Evolutionary conservation across 2,329 filamentous ascomycete species (phyloP).

Genomic region (Zymoseptoria crescenta): DNA sequence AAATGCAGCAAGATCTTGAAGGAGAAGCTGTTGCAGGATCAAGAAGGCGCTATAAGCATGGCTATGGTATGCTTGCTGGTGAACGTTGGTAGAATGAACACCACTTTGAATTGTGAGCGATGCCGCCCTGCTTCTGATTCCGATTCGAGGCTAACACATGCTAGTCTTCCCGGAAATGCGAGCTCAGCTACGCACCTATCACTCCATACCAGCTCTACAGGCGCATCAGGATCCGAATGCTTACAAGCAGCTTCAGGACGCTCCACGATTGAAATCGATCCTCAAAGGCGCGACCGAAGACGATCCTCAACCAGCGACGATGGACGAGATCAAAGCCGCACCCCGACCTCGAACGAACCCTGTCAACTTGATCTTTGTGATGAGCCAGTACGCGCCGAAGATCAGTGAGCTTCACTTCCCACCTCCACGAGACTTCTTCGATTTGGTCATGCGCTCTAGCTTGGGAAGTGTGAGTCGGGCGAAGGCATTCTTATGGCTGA

Average conservation of each 20-base stretch:
- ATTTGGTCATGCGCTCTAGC: slow-evolving; percentile 85
- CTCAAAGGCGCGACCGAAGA: slow-evolving; percentile 95
- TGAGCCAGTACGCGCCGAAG: slow-evolving; percentile 81
- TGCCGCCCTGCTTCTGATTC: background rate
- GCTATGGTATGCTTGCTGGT: slow-evolving; percentile 98
- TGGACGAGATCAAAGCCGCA: slow-evolving; percentile 70
- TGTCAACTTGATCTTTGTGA: slow-evolving; percentile 92
- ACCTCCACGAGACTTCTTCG: slow-evolving; percentile 80
- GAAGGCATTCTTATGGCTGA: slow-evolving; percentile 86
- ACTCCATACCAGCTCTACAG: slow-evolving; percentile 93
- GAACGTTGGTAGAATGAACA: slow-evolving; percentile 98
- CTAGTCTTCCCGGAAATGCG: slow-evolving; percentile 98
- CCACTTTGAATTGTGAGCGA: slow-evolving; percentile 82
- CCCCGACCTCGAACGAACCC: slow-evolving; percentile 80
- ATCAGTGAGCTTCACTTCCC: slow-evolving; percentile 91
- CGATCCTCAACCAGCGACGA: slow-evolving; percentile 69
- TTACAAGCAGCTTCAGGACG: slow-evolving; percentile 97
- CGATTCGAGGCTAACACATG: slow-evolving; percentile 15
- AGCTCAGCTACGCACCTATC: slow-evolving; percentile 92
- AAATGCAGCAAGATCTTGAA: slow-evolving; percentile 98
- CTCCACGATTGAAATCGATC: slow-evolving; percentile 90
- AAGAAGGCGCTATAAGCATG: slow-evolving; percentile 91
- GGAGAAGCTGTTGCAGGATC: slow-evolving; percentile 89
- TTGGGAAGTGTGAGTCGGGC: slow-evolving; percentile 77
- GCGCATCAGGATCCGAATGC: slow-evolving; percentile 90